Base-by-base conservation (phyloP, 345 rosid species). In the Dimocarpus longan region DNA sequence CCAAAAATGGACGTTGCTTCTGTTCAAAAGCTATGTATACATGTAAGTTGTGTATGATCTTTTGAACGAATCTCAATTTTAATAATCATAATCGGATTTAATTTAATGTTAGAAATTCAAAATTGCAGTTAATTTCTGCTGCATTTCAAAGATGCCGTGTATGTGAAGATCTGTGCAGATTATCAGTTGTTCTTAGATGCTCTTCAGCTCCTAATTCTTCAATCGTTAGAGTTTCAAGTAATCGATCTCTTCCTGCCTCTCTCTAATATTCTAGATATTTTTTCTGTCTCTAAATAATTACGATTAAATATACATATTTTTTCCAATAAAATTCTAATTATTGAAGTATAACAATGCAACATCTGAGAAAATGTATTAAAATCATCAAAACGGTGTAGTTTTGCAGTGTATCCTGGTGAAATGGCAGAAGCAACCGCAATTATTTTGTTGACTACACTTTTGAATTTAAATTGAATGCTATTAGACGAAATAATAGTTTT, bases 131-230 rank as follows among this genome's bases (percentile, higher is more conserved):
- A 68, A 86, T 93, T 80, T 92, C 91, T 11, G 76, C 84, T 11
- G 92, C 97, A 50, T 86, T 91, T 78, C 95, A 88, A 83, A 82
- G 98, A 86, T 95, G 98, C 81, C 90, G 95, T 15, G 84, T 85
- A 68, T 76, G 91, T n/a, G 88, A 89, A 70, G 86, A 86, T 85
- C 83, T 87, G 40, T 93, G 95, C 85, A 82, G 95, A 78, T 78
- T 95, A 80, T 93, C 97, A 1, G 83, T 90, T 65, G 84, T 82
- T 67, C 88, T 95, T 80, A 79, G 76, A 79, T 79, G 80, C 62
- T 82, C 85, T 71, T 71, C 76, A 8, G 50, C 67, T n/a, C 26
- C 66, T 10, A 81, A 76, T 79, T 77, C 87, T 75, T 80, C 91
- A 3, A 69, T 69, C 13, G 74, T 83, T 52, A 87, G 69, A 72